These are phyloP conservation scores for Aeschynomene evenia DNA, from an alignment of 306 rosid species.

Conservation along the genomic window DNA sequence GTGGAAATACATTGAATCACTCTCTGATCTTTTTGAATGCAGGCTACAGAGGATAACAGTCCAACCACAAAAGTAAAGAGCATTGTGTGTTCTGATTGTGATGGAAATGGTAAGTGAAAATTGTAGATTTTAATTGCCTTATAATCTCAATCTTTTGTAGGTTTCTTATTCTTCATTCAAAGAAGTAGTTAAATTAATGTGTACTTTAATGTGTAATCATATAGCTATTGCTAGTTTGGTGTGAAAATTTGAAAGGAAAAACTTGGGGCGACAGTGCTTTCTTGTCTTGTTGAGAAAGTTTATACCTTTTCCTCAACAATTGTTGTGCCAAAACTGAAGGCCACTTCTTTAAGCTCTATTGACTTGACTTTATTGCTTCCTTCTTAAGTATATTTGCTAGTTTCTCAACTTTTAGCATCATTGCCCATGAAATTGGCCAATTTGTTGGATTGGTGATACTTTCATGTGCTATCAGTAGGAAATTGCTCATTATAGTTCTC, in stretches of 20 bases:
- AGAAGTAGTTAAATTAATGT: not conserved
- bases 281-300: not conserved
- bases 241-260: not conserved
- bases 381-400: not conserved
- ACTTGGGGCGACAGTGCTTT: not conserved
- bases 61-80: conserved; percentile 45
- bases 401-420: not conserved
- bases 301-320: not conserved
- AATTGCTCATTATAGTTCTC: conserved; percentile 13
- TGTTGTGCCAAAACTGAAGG: not conserved
- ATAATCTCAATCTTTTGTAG: not conserved
- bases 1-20: conserved; percentile 5
- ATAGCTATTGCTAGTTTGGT: conserved; percentile 10
- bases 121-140: not conserved
- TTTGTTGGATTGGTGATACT: not conserved
- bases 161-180: not conserved
- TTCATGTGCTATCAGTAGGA: not conserved
- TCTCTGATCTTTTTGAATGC: conserved; percentile 41
- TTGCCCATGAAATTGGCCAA: not conserved
- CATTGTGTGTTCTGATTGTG: conserved; percentile 73
- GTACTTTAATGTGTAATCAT: not conserved
- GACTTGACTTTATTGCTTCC: not conserved
- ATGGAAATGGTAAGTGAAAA: conserved; percentile 80
- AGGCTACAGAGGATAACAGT: conserved; percentile 62
- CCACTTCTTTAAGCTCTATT: not conserved